These are phyloP conservation scores for Allium fistulosum DNA, from an alignment of 106 monocot genomes.

Conservation along the genomic window DNA sequence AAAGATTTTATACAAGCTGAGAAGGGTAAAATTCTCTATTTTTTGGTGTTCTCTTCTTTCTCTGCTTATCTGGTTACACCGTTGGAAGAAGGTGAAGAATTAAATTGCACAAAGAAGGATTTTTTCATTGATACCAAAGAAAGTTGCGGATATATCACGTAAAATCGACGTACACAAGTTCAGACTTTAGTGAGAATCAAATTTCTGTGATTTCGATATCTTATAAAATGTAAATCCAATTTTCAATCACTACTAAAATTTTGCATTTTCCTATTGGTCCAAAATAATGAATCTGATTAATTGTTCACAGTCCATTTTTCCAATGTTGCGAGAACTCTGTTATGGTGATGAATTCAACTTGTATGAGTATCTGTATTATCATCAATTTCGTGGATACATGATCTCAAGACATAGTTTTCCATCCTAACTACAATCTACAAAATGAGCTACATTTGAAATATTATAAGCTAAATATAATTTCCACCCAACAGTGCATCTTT, in stretches of 20 bases:
- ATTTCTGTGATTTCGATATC: background rate
- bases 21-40: conserved; percentile 34
- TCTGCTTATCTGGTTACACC: background rate
- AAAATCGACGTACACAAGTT: background rate
- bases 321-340: background rate
- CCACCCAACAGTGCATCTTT: no score
- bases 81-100: background rate
- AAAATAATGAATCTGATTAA: background rate
- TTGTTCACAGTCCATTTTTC: background rate
- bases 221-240: background rate
- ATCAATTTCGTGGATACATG: no score
- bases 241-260: background rate
- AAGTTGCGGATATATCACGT: background rate
- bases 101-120: background rate
- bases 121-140: background rate
- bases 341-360: no score
- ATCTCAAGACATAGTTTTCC: no score
- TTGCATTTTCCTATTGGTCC: background rate
- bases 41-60: background rate
- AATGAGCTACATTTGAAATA: no score
- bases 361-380: no score
- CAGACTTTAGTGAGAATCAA: background rate
- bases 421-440: no score
- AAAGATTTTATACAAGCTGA: conserved; percentile 83
- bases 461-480: no score